These are phyloP conservation scores for Apiotrichum siamense DNA, from an alignment of 1,284 basidiomycete genomes.

Conservation along the genomic window DNA sequence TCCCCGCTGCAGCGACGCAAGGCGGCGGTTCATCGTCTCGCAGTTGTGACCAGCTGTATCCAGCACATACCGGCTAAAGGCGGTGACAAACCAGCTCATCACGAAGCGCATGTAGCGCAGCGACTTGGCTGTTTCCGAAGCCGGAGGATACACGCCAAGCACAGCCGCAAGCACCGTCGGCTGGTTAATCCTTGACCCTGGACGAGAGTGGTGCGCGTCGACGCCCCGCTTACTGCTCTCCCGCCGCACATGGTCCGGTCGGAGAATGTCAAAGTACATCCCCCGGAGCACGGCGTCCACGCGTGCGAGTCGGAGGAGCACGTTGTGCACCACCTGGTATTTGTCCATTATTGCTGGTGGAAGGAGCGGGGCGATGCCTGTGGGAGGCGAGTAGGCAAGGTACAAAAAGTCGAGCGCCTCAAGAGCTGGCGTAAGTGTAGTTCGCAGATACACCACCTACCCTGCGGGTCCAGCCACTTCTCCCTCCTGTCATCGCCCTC, in stretches of 20 bases:
- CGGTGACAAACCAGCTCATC: slow-evolving; percentile 61
- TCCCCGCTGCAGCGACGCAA: slow-evolving; percentile 24
- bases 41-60: slow-evolving; percentile 70
- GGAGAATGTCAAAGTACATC: slow-evolving; percentile 53
- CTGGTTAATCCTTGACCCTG: slow-evolving; percentile 4
- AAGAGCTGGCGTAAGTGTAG: slow-evolving; percentile 46
- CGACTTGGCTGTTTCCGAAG: slow-evolving; percentile 53
- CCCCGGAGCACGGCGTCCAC: slow-evolving; percentile 65
- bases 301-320: slow-evolving; percentile 67
- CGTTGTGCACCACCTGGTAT: slow-evolving; percentile 72
- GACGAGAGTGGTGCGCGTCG: slow-evolving; percentile 15
- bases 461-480: slow-evolving; percentile 66
- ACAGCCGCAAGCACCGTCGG: not conserved
- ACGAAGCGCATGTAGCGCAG: slow-evolving; percentile 66
- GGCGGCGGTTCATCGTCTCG: slow-evolving; percentile 57
- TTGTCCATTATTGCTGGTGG: slow-evolving; percentile 65
- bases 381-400: slow-evolving; percentile 74
- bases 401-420: slow-evolving; percentile 80
- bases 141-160: slow-evolving; percentile 52
- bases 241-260: not conserved
- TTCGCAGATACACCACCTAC: slow-evolving; percentile 52
- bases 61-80: slow-evolving; percentile 62
- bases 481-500: slow-evolving; percentile 53
- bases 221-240: slow-evolving; percentile 23
- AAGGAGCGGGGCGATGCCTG: slow-evolving; percentile 63